Conservation (phyloP, 768 basidiomycete species). For the Symmetrospora coprosmae region DNA sequence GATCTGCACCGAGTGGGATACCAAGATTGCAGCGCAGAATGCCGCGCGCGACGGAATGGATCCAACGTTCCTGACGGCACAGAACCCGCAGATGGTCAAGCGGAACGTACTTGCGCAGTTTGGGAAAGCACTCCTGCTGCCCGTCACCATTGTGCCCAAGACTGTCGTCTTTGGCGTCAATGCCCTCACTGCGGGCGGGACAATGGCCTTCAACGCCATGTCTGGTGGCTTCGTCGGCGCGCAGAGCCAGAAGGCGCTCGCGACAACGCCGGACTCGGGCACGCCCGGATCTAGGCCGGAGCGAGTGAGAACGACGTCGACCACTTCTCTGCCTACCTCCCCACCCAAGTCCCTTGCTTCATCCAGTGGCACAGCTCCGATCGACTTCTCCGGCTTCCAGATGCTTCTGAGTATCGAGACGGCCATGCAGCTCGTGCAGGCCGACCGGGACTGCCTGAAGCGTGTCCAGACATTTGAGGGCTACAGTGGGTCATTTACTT, state of each 20-base stretch:
- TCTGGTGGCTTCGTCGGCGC: slow-evolving; percentile 12
- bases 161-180: slow-evolving; percentile 43
- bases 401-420: slow-evolving; percentile 80
- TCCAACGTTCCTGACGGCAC: slow-evolving; percentile 59
- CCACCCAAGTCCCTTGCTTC: too few species aligned
- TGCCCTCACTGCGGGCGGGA: slow-evolving; percentile 47
- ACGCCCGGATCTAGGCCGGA: too few species aligned
- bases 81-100: slow-evolving; percentile 82
- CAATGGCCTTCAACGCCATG: slow-evolving; percentile 32
- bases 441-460: slow-evolving; percentile 78
- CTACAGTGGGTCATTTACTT: slow-evolving; percentile 58
- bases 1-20: slow-evolving; percentile 69
- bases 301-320: too few species aligned
- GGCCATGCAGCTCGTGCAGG: slow-evolving; percentile 81
- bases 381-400: slow-evolving; percentile 49
- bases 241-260: too few species aligned
- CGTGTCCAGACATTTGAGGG: slow-evolving; percentile 75
- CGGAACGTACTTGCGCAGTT: slow-evolving; percentile 85
- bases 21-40: slow-evolving; percentile 37
- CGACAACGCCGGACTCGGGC: too few species aligned
- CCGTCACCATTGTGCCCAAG: slow-evolving; percentile 89
- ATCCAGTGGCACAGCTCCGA: background rate
- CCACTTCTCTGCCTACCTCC: too few species aligned
- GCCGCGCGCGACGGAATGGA: slow-evolving; percentile 22
- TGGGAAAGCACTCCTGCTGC: slow-evolving; percentile 70